These are phyloP conservation scores for Salix dunnii DNA, from an alignment of 345 rosid species.

Conservation along the genomic window DNA sequence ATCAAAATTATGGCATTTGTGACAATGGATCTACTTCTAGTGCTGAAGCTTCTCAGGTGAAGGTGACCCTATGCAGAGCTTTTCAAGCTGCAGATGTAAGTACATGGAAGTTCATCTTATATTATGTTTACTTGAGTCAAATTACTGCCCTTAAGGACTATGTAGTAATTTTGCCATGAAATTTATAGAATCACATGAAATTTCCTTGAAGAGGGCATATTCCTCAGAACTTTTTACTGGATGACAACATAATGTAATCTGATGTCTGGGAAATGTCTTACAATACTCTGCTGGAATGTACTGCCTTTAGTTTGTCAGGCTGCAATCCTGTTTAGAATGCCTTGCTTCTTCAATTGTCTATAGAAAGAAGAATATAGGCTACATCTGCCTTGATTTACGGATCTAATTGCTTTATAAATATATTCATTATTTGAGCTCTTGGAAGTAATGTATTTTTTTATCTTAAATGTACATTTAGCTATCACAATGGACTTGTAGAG, in stretches of 20 bases:
- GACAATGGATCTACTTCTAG: conserved; percentile 48
- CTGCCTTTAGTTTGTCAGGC: no score
- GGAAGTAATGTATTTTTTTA: neutral
- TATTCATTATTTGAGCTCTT: neutral
- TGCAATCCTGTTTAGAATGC: no score
- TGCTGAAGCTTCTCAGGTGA: conserved; percentile 44
- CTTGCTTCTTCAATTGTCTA: no score
- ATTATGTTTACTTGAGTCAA: neutral
- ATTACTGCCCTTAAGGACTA: neutral
- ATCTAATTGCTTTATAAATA: no score
- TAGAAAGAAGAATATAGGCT: no score
- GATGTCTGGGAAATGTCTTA: no score
- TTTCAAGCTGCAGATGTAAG: conserved; percentile 49
- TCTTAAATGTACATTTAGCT: neutral
- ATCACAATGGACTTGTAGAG: neutral
- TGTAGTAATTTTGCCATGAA: neutral
- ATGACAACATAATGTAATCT: no score
- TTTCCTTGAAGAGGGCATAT: no score
- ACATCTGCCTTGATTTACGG: no score
- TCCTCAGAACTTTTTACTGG: no score
- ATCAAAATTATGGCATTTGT: conserved; percentile 28
- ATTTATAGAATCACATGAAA: no score
- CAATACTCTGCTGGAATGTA: no score
- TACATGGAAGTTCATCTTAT: neutral
- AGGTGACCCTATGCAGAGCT: conserved; percentile 44